A percentile compares a stretch with the other conserved stretches of the same genome.
Conservation (phyloP, 2,329 filamentous ascomycete genomes). For the Thielaviopsis punctulata region DNA sequence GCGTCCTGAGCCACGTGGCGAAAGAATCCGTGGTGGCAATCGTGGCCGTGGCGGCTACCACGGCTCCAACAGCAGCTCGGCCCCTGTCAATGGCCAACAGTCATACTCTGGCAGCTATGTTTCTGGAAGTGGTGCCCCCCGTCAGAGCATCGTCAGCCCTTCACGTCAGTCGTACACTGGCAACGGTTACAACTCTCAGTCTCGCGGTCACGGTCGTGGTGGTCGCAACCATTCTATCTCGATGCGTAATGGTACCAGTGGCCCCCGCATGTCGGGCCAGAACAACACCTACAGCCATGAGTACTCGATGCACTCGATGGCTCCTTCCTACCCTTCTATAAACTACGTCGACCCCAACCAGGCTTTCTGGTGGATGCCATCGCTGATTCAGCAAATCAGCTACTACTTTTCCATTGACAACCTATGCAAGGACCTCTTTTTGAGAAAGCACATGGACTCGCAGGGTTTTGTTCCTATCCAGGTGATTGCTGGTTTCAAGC, state of each 20-base stretch:
- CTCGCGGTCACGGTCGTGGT: conserved; percentile 8
- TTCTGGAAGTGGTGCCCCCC: conserved; percentile 5
- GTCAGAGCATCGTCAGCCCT: conserved; percentile 11
- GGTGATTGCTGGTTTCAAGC: conserved; percentile 72
- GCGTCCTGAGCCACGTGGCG: conserved; percentile 22
- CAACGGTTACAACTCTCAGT: conserved; percentile 7
- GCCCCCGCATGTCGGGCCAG: conserved; percentile 13
- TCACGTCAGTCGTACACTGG: conserved; percentile 10
- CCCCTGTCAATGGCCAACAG: conserved; percentile 14
- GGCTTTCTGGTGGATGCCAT: conserved; percentile 22
- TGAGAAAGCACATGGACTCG: conserved; percentile 84
- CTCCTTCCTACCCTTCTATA: conserved; percentile 18
- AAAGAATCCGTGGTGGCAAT: conserved; percentile 27
- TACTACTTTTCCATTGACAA: conserved; percentile 98
- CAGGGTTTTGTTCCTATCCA: conserved; percentile 76
- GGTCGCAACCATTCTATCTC: conserved; percentile 23
- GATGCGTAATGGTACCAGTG: conserved; percentile 22
- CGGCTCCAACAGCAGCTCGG: conserved; percentile 15
- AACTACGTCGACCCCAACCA: conserved; percentile 12
- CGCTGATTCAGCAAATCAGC: conserved; percentile 42
- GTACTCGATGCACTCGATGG: conserved; percentile 24
- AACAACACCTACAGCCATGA: conserved; percentile 18
- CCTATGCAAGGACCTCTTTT: conserved; percentile 77
- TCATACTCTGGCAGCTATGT: conserved; percentile 2
- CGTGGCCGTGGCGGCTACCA: conserved; percentile 30